phyloP scores from a whole-genome alignment of 202 grass and related monocot genomes.

The Panicum virgatum region DNA sequence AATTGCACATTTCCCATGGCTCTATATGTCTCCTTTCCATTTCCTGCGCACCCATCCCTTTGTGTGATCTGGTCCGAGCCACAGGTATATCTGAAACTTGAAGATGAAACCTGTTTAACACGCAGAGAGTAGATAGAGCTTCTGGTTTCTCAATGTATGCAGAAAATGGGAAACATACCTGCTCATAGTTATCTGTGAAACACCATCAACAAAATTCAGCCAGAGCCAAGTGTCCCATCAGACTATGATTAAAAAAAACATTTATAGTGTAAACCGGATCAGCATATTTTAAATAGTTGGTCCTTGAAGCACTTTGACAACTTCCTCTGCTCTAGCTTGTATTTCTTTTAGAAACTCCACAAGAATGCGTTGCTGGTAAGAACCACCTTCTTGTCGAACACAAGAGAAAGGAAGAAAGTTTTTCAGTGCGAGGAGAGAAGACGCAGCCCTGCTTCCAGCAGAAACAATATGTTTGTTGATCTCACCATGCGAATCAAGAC shows the following conservation, averaged over 20 bases:
- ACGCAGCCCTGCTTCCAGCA: not conserved
- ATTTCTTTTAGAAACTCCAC: slow-evolving; percentile 93
- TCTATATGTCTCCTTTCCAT: not conserved
- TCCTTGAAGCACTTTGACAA: slow-evolving; percentile 73
- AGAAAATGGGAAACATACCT: not conserved
- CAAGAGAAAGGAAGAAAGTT: not conserved
- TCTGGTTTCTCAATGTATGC: not conserved
- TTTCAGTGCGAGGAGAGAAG: not conserved
- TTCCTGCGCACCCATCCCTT: not conserved
- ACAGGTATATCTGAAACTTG: slow-evolving; percentile 6
- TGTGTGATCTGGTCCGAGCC: not conserved
- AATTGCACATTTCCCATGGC: not conserved
- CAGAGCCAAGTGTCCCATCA: not conserved
- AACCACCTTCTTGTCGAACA: slow-evolving; percentile 80
- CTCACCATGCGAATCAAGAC: slow-evolving; percentile 87
- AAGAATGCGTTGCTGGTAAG: slow-evolving; percentile 80
- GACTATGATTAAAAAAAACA: not conserved
- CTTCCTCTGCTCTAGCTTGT: slow-evolving; percentile 71
- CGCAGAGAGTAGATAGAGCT: not conserved
- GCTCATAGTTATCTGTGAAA: not conserved
- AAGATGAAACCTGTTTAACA: not conserved
- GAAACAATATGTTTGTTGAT: slow-evolving; percentile 30
- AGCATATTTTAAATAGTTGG: slow-evolving; percentile 27
- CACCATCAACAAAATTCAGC: not conserved
- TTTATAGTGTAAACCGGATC: not conserved